Evolutionary conservation across 306 rosid species (phyloP).

Genomic region (Casuarina cunninghamiana): DNA sequence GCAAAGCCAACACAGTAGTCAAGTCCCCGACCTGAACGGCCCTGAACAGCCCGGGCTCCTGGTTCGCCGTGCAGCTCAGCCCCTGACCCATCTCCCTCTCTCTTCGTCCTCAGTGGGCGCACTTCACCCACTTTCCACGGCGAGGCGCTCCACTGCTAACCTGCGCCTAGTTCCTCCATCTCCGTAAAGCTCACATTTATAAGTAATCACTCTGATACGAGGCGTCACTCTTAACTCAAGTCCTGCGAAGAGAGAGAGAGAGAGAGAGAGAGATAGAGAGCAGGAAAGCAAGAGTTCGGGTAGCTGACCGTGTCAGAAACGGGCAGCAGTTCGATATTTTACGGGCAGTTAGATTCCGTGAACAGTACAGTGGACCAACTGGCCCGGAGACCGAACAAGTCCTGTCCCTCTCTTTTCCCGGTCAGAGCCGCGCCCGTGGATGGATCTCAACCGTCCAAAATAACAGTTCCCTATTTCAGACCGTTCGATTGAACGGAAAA

Average conservation of each 20-base stretch:
- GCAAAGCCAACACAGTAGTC: constrained; percentile 44
- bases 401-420: neutral
- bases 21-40: constrained; percentile 80
- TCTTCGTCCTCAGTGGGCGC: constrained; percentile 8
- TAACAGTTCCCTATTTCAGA: no score
- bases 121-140: constrained; percentile 24
- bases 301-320: constrained; percentile 60
- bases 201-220: neutral
- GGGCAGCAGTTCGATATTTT: constrained; percentile 65
- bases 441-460: no score
- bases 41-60: constrained; percentile 72
- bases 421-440: no score
- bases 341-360: constrained; percentile 47
- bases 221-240: neutral
- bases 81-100: constrained; percentile 81
- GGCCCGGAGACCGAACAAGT: neutral
- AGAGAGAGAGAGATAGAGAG: constrained; percentile 22
- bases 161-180: constrained; percentile 46
- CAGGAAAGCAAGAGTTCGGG: constrained; percentile 12
- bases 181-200: constrained; percentile 48
- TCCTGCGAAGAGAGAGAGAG: constrained; percentile 11
- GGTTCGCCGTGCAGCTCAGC: constrained; percentile 71
- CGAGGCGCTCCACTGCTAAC: constrained; percentile 29
- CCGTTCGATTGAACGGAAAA: no score
- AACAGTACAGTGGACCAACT: constrained; percentile 24